phyloP scores from a whole-genome alignment of 2,329 filamentous ascomycete species.

The Gliomastix tumulicola region DNA sequence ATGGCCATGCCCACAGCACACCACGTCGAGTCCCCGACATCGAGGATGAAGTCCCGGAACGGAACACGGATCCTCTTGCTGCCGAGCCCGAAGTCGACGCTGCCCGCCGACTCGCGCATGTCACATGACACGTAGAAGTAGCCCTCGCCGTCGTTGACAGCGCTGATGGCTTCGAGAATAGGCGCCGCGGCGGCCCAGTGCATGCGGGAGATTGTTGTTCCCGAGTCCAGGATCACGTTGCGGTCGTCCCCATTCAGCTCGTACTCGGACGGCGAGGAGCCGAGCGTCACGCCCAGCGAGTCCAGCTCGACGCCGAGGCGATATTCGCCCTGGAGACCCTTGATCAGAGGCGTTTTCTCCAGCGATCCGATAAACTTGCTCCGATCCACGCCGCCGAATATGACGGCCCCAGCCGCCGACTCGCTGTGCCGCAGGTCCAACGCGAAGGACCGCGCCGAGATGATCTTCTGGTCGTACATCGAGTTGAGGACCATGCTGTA shows the following conservation, averaged over 20 bases:
- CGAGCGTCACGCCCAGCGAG: constrained; percentile 20
- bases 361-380: constrained; percentile 43
- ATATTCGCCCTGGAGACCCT: constrained; percentile 22
- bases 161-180: constrained; percentile 35
- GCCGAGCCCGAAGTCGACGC: constrained; percentile 41
- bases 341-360: constrained; percentile 32
- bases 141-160: constrained; percentile 28
- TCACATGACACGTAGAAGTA: constrained; percentile 37
- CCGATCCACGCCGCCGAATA: constrained; percentile 46
- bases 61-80: constrained; percentile 31
- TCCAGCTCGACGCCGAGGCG: constrained; percentile 26
- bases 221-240: constrained; percentile 44
- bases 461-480: constrained; percentile 37
- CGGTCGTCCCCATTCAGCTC: constrained; percentile 19
- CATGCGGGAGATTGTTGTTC: constrained; percentile 41
- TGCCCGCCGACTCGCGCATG: constrained; percentile 24
- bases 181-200: constrained; percentile 31
- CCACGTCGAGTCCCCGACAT: constrained; percentile 22
- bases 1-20: constrained; percentile 35
- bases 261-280: constrained; percentile 7
- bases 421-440: constrained; percentile 40
- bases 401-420: constrained; percentile 36
- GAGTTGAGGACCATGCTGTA: constrained; percentile 50
- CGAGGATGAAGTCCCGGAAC: constrained; percentile 42
- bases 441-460: constrained; percentile 41